phyloP scores from a whole-genome alignment of 2,329 filamentous ascomycete genomes.

The Pseudopithomyces maydicus region DNA sequence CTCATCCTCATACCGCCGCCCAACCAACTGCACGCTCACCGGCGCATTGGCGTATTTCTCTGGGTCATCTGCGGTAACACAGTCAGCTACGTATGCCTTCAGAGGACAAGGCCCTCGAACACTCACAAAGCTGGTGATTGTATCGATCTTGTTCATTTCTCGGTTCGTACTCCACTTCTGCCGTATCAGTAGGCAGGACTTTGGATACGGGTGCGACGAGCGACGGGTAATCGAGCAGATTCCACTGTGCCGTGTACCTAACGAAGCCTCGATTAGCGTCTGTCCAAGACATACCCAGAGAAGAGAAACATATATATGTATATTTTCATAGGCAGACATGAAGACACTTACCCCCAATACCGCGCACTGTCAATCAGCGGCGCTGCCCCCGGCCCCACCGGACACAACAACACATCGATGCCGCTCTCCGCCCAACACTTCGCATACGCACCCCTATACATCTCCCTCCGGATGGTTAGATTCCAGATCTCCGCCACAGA shows the following conservation, averaged over 20 bases:
- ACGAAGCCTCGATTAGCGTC: background rate
- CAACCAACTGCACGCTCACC: conserved; percentile 58
- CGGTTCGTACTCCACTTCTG: conserved; percentile 45
- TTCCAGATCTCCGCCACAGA: conserved; percentile 49
- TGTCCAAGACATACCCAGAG: background rate
- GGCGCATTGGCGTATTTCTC: conserved; percentile 55
- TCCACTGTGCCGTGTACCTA: conserved; percentile 68
- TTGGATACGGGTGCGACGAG: conserved; percentile 59
- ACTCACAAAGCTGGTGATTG: conserved; percentile 53
- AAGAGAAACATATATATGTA: background rate
- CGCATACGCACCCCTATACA: conserved; percentile 48
- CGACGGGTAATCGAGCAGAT: conserved; percentile 69
- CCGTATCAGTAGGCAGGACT: conserved; percentile 48
- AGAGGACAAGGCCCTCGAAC: background rate
- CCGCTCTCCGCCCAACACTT: conserved; percentile 42
- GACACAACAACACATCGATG: conserved; percentile 65
- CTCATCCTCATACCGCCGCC: conserved; percentile 57
- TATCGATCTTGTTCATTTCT: conserved; percentile 54
- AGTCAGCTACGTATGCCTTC: background rate
- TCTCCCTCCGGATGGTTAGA: conserved; percentile 43
- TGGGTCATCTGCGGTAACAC: conserved; percentile 39
- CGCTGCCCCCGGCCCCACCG: conserved; percentile 58
- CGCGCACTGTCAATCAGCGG: conserved; percentile 56
- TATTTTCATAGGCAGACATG: background rate
- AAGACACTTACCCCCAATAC: conserved; percentile 54